Base-by-base conservation (phyloP, 805 yeast genomes). In the Saccharomycopsis schoenii region DNA sequence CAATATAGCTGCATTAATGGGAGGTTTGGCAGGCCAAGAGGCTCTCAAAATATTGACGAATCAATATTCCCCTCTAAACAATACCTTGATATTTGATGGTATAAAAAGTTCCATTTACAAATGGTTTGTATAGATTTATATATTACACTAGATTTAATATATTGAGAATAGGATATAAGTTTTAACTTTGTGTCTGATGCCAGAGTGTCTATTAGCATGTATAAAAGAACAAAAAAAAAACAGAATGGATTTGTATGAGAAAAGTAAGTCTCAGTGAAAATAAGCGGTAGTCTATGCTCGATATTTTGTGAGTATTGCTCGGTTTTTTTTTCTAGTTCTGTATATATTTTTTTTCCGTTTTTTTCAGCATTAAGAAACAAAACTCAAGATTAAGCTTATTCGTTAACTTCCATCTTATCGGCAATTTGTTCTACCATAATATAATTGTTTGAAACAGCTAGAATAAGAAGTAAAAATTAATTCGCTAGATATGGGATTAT, bases 21-120 rank as follows among this genome's bases (percentile, higher is more conserved):
- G 97, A 1, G 98, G 97, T 0, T 75, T 92, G 12, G 91, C 83
- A 0, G 85, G 90, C 2, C 97, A 93, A 69, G 99, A 93, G 69
- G 83, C 82, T 4, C 76, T 89, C 58, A 93, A 94, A 67, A 63
- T 81, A 2, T 66, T 88, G 25, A 89, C 96, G 1, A 80, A 81
- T 42, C 98, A 93, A 71, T 91, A 89, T 66, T 77, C 86, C 4
- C 96, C 97, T 0, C 67, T 90, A 52, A 85, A 85, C 65, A 88
- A 89, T 66, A 73, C 84, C 9, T 74, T 86, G 60, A 77, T 86
- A 0, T 91, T 82, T 70, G 94, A 92, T 69, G 97, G 96, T 1
- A 74, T 86, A 2, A 69, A 73, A 14, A 81, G 88, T 40, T 73
- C 75, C 12, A 78, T 83, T 58, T 75, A 70, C 8, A 77, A 71